Conservation (phyloP, 345 rosid genomes). For the Eutrema heterophyllum region DNA sequence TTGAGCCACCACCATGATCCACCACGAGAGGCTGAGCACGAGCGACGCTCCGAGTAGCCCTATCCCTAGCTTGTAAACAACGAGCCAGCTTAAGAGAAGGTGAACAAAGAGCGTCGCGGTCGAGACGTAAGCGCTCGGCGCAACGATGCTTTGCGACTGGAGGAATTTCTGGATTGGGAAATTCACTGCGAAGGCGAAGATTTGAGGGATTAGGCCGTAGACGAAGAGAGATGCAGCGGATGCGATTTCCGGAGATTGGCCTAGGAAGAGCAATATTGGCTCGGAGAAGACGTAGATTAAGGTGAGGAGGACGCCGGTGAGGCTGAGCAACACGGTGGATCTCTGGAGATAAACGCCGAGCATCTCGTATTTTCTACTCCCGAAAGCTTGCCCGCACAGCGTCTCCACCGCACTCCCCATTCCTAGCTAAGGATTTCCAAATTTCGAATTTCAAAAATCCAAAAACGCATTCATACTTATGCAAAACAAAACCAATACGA, state of each 20-base stretch:
- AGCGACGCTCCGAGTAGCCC: slow-evolving; percentile 50
- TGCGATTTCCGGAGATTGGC: slow-evolving; percentile 46
- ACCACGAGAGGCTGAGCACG: slow-evolving; percentile 50
- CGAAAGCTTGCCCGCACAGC: slow-evolving; percentile 65
- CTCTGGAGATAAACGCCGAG: slow-evolving; percentile 58
- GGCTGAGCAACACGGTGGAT: slow-evolving; percentile 41
- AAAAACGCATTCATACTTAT: background rate
- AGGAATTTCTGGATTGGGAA: slow-evolving; percentile 58
- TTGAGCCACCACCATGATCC: slow-evolving; percentile 51
- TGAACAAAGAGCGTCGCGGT: slow-evolving; percentile 33
- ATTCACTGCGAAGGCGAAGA: slow-evolving; percentile 48
- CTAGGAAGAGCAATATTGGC: slow-evolving; percentile 40
- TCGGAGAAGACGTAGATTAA: slow-evolving; percentile 42
- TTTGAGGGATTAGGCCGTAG: slow-evolving; percentile 54
- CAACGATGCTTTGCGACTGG: slow-evolving; percentile 53
- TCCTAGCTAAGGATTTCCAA: slow-evolving; percentile 26
- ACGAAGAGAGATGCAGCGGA: slow-evolving; percentile 48
- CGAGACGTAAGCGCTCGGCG: slow-evolving; percentile 52
- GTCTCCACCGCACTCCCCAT: slow-evolving; percentile 77
- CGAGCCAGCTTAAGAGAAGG: slow-evolving; percentile 39
- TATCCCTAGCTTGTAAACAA: slow-evolving; percentile 29
- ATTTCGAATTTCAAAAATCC: background rate
- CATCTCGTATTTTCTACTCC: slow-evolving; percentile 42
- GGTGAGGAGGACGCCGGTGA: slow-evolving; percentile 39
- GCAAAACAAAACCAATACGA: too few relatives aligned